Percentiles rank a stretch among this genome's conserved stretches.
Evolutionary conservation across 129 eudicot genomes (phyloP).

Genomic region (Smallanthus sonchifolius): DNA sequence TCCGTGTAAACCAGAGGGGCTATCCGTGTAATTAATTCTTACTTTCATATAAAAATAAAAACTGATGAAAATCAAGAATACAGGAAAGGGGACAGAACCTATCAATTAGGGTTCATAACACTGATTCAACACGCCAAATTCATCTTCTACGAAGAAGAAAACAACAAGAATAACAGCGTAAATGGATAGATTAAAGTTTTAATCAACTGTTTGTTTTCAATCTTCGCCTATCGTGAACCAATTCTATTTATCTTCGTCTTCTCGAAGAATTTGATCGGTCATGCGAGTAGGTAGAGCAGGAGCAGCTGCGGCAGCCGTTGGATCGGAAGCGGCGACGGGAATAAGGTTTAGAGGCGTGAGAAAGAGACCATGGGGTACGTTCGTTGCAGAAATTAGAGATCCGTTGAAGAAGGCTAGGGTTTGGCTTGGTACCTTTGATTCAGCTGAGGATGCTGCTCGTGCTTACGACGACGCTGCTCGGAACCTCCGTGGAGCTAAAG

Average conservation of each 20-base stretch:
- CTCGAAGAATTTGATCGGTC: neutral
- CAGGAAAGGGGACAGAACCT: conserved; percentile 34
- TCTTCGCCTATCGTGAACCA: neutral
- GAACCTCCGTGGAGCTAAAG: conserved; percentile 68
- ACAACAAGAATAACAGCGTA: neutral
- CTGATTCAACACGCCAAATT: neutral
- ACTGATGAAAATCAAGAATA: neutral
- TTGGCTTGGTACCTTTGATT: conserved; percentile 89
- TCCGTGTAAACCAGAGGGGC: too few relatives aligned
- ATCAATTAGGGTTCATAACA: conserved; percentile 27
- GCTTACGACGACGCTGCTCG: conserved; percentile 87
- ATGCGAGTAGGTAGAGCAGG: conserved; percentile 63
- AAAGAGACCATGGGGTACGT: conserved; percentile 88
- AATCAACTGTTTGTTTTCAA: neutral
- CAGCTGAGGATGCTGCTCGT: conserved; percentile 82
- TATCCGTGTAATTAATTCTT: too few relatives aligned
- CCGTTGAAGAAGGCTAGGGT: conserved; percentile 88
- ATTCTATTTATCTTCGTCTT: neutral
- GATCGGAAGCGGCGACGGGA: conserved; percentile 52
- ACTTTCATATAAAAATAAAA: neutral
- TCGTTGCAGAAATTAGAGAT: conserved; percentile 91
- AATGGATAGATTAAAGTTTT: neutral
- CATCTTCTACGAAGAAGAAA: neutral
- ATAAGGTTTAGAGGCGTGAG: conserved; percentile 73
- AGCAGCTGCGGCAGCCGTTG: conserved; percentile 30